A percentile compares a stretch with the other conserved stretches of the same genome.
These are phyloP conservation scores for Salix caprea DNA, from an alignment of 345 rosid species.

Conservation along the genomic window DNA sequence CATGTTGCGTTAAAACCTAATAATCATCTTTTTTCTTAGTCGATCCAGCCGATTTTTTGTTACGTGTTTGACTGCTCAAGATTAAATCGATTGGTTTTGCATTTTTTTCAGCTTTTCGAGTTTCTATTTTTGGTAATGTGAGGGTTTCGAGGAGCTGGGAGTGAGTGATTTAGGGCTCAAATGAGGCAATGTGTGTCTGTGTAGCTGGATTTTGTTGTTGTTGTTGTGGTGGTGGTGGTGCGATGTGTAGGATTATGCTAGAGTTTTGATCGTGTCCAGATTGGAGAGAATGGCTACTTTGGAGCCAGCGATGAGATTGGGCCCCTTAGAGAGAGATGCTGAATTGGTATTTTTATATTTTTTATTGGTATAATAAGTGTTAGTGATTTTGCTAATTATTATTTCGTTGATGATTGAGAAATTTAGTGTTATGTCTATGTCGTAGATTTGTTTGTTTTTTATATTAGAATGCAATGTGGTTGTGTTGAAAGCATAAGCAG, in stretches of 20 bases:
- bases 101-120: background rate
- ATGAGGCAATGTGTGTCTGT: background rate
- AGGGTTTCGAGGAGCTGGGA: background rate
- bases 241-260: conserved; percentile 2
- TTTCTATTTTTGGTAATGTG: background rate
- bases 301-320: conserved; percentile 26
- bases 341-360: conserved; percentile 43
- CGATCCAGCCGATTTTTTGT: background rate
- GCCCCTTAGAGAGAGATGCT: conserved; percentile 49
- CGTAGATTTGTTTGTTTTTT: background rate
- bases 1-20: background rate
- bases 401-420: background rate
- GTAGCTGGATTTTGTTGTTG: background rate
- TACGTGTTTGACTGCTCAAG: background rate
- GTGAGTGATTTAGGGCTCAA: conserved; percentile 4
- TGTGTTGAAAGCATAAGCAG: background rate
- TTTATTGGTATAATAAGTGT: background rate
- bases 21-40: background rate
- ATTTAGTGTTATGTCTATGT: background rate
- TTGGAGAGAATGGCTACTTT: conserved; percentile 25
- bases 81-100: background rate
- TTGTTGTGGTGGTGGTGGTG: background rate
- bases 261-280: background rate
- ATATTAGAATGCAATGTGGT: background rate
- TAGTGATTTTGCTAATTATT: background rate